Conservation (phyloP, 306 rosid species). For the Erythrophleum fordii region DNA sequence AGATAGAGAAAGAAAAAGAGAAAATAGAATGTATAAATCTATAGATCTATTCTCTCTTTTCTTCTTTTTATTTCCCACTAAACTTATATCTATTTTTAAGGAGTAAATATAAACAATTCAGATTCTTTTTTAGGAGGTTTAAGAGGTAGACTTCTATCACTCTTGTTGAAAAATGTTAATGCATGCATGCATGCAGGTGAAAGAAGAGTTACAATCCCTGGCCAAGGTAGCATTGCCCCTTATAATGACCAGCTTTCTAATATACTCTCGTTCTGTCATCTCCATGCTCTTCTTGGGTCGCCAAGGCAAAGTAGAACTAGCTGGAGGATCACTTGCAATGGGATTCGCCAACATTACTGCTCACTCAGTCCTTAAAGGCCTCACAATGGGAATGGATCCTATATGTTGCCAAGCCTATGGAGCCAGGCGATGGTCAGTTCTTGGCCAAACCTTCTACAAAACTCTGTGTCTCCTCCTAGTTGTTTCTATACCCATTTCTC, state of each 20-base stretch:
- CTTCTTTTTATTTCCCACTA: too few relatives aligned
- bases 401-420: conserved; percentile 92
- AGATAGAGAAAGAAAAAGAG: too few relatives aligned
- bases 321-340: conserved; percentile 80
- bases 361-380: conserved; percentile 66
- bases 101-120: too few relatives aligned
- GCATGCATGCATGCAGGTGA: conserved; percentile 46
- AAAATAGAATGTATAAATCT: too few relatives aligned
- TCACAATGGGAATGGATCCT: conserved; percentile 83
- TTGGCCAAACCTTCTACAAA: conserved; percentile 70
- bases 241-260: conserved; percentile 60
- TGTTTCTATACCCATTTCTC: conserved; percentile 61
- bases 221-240: conserved; percentile 69
- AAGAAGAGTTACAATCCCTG: conserved; percentile 65
- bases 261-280: conserved; percentile 69
- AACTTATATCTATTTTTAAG: too few relatives aligned
- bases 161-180: neutral
- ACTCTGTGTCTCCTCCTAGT: conserved; percentile 68
- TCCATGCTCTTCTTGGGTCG: conserved; percentile 86
- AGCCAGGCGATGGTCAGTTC: conserved; percentile 71
- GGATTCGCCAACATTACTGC: conserved; percentile 84
- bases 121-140: too few relatives aligned
- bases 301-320: conserved; percentile 78
- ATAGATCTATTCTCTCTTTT: too few relatives aligned
- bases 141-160: too few relatives aligned